phyloP scores from a whole-genome alignment of 352 stramenopile species.

The Globisporangium iwayamae region DNA sequence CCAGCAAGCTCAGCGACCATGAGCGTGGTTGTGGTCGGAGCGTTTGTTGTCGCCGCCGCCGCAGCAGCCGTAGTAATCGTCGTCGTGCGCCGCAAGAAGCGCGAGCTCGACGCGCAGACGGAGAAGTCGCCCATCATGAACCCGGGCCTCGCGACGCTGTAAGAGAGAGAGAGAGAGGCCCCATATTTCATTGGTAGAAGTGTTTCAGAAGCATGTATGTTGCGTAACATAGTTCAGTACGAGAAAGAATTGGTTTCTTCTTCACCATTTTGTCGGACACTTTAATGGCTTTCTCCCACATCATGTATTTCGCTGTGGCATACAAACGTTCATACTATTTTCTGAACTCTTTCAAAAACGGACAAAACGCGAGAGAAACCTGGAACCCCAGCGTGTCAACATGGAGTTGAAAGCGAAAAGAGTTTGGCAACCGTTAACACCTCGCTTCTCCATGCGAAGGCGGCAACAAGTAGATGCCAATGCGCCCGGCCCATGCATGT shows the following conservation, averaged over 20 bases:
- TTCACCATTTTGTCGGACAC: background rate
- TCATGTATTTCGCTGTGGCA: background rate
- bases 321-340: background rate
- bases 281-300: background rate
- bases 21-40: constrained; percentile 17
- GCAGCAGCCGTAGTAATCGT: constrained; percentile 25
- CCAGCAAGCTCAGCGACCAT: background rate
- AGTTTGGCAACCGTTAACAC: background rate
- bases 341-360: background rate
- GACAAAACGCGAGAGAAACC: too few relatives aligned
- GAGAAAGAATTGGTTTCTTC: background rate
- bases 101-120: constrained; percentile 22
- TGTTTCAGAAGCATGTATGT: background rate
- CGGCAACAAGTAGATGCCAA: background rate
- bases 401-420: background rate
- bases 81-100: constrained; percentile 30
- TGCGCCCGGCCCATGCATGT: background rate
- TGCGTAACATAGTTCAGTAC: background rate
- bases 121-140: constrained; percentile 26
- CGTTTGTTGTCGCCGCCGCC: constrained; percentile 15
- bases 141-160: constrained; percentile 18
- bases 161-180: background rate
- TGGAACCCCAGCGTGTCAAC: too few relatives aligned
- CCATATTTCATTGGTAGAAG: background rate
- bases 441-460: background rate